These are phyloP conservation scores for Ilex asprella DNA, from an alignment of 257 asterid genomes.

Conservation along the genomic window DNA sequence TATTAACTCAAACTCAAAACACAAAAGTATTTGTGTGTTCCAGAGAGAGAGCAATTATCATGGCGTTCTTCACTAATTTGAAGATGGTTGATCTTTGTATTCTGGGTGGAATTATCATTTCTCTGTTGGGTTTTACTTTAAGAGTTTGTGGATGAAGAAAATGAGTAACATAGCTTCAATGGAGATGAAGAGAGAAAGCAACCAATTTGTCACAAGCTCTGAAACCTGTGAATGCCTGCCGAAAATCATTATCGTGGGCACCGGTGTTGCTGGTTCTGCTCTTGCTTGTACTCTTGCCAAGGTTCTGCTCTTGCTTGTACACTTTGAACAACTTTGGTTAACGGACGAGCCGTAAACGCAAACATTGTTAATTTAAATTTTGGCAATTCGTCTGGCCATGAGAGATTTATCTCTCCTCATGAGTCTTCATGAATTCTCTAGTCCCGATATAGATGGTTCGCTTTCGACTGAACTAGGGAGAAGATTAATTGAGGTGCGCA, in stretches of 20 bases:
- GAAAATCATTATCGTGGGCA: constrained; percentile 55
- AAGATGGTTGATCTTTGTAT: constrained; percentile 16
- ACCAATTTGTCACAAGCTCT: constrained; percentile 11
- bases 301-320: constrained; percentile 15
- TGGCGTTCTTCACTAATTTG: neutral
- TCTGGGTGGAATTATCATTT: constrained; percentile 11
- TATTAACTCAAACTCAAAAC: too few species aligned
- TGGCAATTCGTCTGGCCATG: too few species aligned
- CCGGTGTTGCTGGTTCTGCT: constrained; percentile 74
- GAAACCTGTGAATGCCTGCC: constrained; percentile 10
- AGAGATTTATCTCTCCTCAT: too few species aligned
- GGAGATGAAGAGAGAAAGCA: constrained; percentile 10
- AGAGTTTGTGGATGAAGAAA: constrained; percentile 9
- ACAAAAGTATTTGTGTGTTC: too few species aligned
- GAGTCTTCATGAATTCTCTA: too few species aligned
- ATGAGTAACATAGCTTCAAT: constrained; percentile 16
- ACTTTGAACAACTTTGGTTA: too few species aligned
- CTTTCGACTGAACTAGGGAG: too few species aligned
- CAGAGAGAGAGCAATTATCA: too few species aligned
- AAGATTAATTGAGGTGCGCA: too few species aligned
- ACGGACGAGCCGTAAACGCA: too few species aligned
- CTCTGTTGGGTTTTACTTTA: constrained; percentile 9
- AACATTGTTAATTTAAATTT: too few species aligned
- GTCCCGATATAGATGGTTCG: too few species aligned
- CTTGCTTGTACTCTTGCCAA: constrained; percentile 62